phyloP scores from a whole-genome alignment of 371 early-diverging fungal species.

The Mucor circinelloides region DNA sequence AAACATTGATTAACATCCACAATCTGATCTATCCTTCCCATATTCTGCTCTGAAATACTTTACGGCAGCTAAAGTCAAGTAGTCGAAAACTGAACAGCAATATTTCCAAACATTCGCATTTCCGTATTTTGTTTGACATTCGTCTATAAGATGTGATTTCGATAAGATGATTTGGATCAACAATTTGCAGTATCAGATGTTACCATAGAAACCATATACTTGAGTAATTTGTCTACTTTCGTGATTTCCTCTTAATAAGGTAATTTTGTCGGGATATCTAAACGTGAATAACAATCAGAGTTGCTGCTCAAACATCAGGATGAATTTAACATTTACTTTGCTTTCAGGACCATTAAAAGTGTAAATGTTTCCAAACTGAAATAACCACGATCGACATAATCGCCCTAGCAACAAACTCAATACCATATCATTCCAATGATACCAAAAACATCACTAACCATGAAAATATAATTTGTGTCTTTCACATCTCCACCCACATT shows the following conservation, averaged over 20 bases:
- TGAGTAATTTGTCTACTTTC: slow-evolving; percentile 99
- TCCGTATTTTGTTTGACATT: slow-evolving; percentile 98
- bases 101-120: slow-evolving; percentile 98
- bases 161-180: neutral
- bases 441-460: slow-evolving; percentile 63
- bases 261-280: slow-evolving; percentile 88
- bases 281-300: neutral
- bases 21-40: neutral
- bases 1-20: neutral
- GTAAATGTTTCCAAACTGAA: slow-evolving; percentile 99
- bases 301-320: neutral
- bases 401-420: slow-evolving; percentile 60
- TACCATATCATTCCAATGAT: neutral
- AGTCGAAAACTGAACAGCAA: slow-evolving; percentile 99
- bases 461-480: slow-evolving; percentile 98
- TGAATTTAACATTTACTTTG: slow-evolving; percentile 64
- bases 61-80: slow-evolving; percentile 96
- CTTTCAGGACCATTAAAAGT: slow-evolving; percentile 94
- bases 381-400: slow-evolving; percentile 99
- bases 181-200: neutral
- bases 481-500: slow-evolving; percentile 98
- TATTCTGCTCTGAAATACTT: slow-evolving; percentile 53
- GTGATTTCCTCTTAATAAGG: slow-evolving; percentile 99
- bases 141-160: slow-evolving; percentile 64
- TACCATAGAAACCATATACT: slow-evolving; percentile 98